Percentiles rank a stretch among this genome's conserved stretches.
Conservation (phyloP, 108 stramenopile genomes). For the Nitzschia sp. region DNA sequence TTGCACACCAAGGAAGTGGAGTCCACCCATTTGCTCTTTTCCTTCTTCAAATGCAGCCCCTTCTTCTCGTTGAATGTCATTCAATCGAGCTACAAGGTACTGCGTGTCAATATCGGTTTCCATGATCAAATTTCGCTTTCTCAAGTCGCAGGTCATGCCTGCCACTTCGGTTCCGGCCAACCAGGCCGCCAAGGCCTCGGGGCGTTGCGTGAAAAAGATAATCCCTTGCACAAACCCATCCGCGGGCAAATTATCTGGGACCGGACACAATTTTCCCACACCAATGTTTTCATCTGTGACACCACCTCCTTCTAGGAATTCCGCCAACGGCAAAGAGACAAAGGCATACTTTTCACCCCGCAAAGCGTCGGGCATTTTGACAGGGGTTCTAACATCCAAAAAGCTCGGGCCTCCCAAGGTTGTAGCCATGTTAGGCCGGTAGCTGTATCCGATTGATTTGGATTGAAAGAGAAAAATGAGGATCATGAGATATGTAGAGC, state of each 20-base stretch:
- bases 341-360: slow-evolving; percentile 97
- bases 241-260: slow-evolving; percentile 50
- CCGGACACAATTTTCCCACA: slow-evolving; percentile 77
- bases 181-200: slow-evolving; percentile 90
- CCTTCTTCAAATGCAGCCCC: slow-evolving; percentile 91
- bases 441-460: slow-evolving; percentile 19
- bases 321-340: slow-evolving; percentile 86
- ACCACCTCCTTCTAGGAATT: slow-evolving; percentile 84
- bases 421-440: slow-evolving; percentile 64
- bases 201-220: slow-evolving; percentile 83
- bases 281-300: slow-evolving; percentile 79
- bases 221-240: slow-evolving; percentile 93
- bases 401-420: slow-evolving; percentile 59
- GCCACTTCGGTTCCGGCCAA: slow-evolving; percentile 92
- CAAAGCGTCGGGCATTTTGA: slow-evolving; percentile 91
- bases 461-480: not conserved
- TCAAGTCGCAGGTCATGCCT: slow-evolving; percentile 81
- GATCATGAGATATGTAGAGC: not conserved
- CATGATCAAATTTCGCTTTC: slow-evolving; percentile 86
- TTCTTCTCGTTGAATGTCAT: slow-evolving; percentile 85
- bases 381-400: slow-evolving; percentile 85
- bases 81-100: slow-evolving; percentile 87
- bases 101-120: slow-evolving; percentile 95
- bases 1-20: slow-evolving; percentile 95
- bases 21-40: slow-evolving; percentile 83